These are phyloP conservation scores for Colletotrichum cuscutae DNA, from an alignment of 2,329 filamentous ascomycete species.

Conservation along the genomic window DNA sequence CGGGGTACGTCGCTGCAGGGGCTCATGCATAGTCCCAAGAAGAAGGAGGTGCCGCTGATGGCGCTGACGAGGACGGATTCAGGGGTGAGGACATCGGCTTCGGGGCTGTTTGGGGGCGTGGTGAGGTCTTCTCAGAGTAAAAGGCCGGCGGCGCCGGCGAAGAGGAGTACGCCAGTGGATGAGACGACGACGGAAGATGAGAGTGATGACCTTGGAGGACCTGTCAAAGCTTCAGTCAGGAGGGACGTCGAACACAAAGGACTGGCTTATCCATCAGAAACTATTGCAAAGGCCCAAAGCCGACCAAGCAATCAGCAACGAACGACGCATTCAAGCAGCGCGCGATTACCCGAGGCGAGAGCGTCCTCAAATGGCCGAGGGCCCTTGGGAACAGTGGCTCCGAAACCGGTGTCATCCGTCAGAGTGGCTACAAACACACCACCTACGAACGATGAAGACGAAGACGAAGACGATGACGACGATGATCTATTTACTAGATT, in stretches of 20 bases:
- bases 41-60: conserved; percentile 40
- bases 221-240: not conserved
- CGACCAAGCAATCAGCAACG: not conserved
- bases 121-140: not conserved
- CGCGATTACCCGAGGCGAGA: not conserved
- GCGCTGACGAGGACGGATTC: conserved; percentile 39
- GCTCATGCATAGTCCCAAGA: conserved; percentile 54
- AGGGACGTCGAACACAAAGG: not conserved
- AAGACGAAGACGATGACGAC: conserved; percentile 11
- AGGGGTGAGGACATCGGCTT: conserved; percentile 42
- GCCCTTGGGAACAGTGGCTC: not conserved
- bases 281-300: not conserved
- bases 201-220: conserved; percentile 21
- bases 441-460: not conserved
- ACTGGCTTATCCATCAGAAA: not conserved
- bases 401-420: not conserved
- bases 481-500: conserved; percentile 31
- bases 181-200: conserved; percentile 22
- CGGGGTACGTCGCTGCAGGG: conserved; percentile 50
- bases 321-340: not conserved
- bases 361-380: not conserved
- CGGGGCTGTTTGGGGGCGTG: conserved; percentile 39
- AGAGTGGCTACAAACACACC: conserved; percentile 38
- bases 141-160: conserved; percentile 29
- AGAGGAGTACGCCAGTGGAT: not conserved